A percentile compares a stretch with the other conserved stretches of the same genome.
phyloP scores from a whole-genome alignment of 179 eudicot species.

The Patellifolia procumbens region DNA sequence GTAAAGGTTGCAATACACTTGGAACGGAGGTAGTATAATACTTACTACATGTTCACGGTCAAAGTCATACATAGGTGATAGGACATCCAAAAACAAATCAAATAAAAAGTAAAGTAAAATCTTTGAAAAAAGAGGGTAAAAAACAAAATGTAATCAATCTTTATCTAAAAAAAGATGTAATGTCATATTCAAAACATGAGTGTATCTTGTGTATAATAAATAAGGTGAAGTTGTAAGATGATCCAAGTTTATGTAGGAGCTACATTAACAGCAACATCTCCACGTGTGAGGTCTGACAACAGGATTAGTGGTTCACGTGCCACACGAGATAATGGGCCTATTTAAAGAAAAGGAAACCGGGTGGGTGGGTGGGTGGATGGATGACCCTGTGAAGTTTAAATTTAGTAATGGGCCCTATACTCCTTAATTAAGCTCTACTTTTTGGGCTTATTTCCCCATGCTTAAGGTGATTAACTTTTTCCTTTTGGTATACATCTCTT shows the following conservation, averaged over 20 bases:
- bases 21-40: too few species aligned
- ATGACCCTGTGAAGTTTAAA: slow-evolving; percentile 17
- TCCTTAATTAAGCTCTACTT: slow-evolving; percentile 11
- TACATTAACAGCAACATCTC: background rate
- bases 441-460: slow-evolving; percentile 26
- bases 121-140: background rate
- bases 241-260: background rate
- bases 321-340: slow-evolving; percentile 26
- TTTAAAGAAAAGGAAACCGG: background rate
- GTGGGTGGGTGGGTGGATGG: too few species aligned
- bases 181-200: slow-evolving; percentile 1
- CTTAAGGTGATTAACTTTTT: background rate
- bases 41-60: too few species aligned
- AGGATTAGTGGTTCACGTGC: slow-evolving; percentile 27
- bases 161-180: background rate
- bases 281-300: background rate
- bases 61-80: too few species aligned
- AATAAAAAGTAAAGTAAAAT: too few species aligned
- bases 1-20: too few species aligned
- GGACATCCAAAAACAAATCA: too few species aligned
- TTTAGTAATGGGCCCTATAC: slow-evolving; percentile 22
- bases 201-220: background rate
- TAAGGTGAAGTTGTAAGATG: background rate
- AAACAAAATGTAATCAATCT: background rate
- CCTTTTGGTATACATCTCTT: background rate